Evolutionary conservation across 306 rosid species (phyloP), one percentile per base, ranked within the genome.

Genomic region (Geum urbanum): DNA sequence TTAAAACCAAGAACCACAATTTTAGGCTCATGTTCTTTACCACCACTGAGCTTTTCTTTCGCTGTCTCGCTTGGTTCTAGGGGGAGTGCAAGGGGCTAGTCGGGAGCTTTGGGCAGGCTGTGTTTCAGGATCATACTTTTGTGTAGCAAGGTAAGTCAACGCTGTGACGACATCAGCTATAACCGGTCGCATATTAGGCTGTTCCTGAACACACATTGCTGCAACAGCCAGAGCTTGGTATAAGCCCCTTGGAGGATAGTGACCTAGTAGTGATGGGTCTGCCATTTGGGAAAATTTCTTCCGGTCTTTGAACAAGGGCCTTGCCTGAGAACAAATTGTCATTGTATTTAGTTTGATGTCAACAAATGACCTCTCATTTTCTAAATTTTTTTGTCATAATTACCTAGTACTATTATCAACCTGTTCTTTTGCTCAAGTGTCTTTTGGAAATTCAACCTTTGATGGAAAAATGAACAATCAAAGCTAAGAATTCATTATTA

Each of bases 81-180:
- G 91, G 62, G 91, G 89, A 73, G 96, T 87, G 64, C 76, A 58
- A 16, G 88, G 85, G 37, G 85, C 74, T 41, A 79, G 81, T 73
- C 80, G 86, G 56, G 95, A 79, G 80, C 82, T 76, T 71, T 84
- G 94, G 57, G 73, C 84, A 9, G 77, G 77, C 57, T 80, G 78
- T 5, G 86, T 76, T 76, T 81, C 79, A 4, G 86, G 80, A 57
- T 87, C 87, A 52, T 78, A 80, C 69, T 71, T 84, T 72, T 94
- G 97, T 11, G 86, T 64, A 74, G 98, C 90, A 70, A 94, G 98
- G 81, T 94, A 94, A 64, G 84, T 72, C 76, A 94, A 76, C 77
- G 97, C 97, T 32, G 96, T 94, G 81, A 90, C 97, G 50, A 94
- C 97, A 77, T 94, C 98, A 52, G 92, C 96, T 68, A 94, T 81